Conservation (phyloP, 106 monocot genomes). For the Narthecium ossifragum region DNA sequence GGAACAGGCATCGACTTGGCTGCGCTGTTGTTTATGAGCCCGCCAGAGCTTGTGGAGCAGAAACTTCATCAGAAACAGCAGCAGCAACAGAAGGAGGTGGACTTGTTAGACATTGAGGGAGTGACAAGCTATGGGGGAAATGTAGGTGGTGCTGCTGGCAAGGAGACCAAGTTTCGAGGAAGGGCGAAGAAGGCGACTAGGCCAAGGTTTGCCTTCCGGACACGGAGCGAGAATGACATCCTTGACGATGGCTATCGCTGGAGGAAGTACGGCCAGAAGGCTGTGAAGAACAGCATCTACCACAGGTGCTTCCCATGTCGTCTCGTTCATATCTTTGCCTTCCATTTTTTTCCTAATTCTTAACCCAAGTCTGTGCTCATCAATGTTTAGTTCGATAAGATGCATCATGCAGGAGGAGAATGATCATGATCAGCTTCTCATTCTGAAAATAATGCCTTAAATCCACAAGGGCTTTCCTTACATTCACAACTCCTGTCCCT, state of each 20-base stretch:
- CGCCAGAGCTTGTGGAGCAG: not conserved
- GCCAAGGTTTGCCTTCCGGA: conserved; percentile 19
- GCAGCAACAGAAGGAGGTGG: not conserved
- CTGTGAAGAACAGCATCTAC: conserved; percentile 16
- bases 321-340: no score
- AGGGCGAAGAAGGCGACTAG: conserved; percentile 4
- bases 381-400: no score
- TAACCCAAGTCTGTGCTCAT: no score
- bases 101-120: not conserved
- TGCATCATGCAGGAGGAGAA: no score
- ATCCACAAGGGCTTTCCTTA: no score
- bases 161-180: not conserved
- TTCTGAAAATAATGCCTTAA: no score
- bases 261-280: conserved; percentile 29
- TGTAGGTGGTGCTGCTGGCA: not conserved
- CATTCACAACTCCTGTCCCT: no score
- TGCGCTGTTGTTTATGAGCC: conserved; percentile 4
- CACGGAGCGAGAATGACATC: conserved; percentile 11
- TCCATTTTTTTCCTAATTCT: no score
- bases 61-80: not conserved
- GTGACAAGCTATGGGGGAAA: not conserved
- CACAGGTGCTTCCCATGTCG: conserved; percentile 11
- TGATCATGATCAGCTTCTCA: no score
- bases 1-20: conserved; percentile 9
- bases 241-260: conserved; percentile 24